Percentiles rank a stretch among this genome's conserved stretches.
Evolutionary conservation across 2,329 filamentous ascomycete species (phyloP).

Genomic region (Neonectria faginata): DNA sequence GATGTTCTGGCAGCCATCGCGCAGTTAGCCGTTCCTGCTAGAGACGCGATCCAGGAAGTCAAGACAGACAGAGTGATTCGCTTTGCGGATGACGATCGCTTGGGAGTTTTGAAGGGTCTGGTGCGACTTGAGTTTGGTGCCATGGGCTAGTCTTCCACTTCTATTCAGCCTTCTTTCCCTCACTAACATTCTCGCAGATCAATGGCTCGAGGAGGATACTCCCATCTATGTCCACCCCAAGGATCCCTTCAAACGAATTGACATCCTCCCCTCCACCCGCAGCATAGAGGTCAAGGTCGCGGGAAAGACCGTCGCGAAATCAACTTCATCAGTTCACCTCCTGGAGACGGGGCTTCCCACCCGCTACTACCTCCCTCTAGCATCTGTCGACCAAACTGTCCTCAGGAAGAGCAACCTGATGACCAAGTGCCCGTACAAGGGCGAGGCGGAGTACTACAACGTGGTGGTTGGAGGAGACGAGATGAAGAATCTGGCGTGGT

Average conservation of each 20-base stretch:
- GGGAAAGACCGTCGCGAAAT: slow-evolving; percentile 61
- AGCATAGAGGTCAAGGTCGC: slow-evolving; percentile 61
- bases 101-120: slow-evolving; percentile 49
- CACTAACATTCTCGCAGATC: slow-evolving; percentile 43
- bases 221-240: slow-evolving; percentile 73
- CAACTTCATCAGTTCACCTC: slow-evolving; percentile 62
- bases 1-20: slow-evolving; percentile 46
- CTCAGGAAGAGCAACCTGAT: slow-evolving; percentile 62
- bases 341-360: slow-evolving; percentile 70
- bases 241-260: slow-evolving; percentile 74
- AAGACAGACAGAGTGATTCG: slow-evolving; percentile 52
- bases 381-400: slow-evolving; percentile 58
- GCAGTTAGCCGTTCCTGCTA: slow-evolving; percentile 46
- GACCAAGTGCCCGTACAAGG: slow-evolving; percentile 76
- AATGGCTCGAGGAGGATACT: slow-evolving; percentile 67
- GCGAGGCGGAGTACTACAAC: slow-evolving; percentile 71
- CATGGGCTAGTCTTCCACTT: slow-evolving; percentile 45
- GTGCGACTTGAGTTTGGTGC: slow-evolving; percentile 52
- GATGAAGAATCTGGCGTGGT: slow-evolving; percentile 70
- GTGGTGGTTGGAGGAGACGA: slow-evolving; percentile 59
- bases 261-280: slow-evolving; percentile 68
- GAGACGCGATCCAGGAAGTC: slow-evolving; percentile 40
- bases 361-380: slow-evolving; percentile 69
- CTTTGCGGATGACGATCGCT: slow-evolving; percentile 53
- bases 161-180: fast-evolving